phyloP scores from a whole-genome alignment of 1,284 basidiomycete genomes.

The Neonothopanus nambi region DNA sequence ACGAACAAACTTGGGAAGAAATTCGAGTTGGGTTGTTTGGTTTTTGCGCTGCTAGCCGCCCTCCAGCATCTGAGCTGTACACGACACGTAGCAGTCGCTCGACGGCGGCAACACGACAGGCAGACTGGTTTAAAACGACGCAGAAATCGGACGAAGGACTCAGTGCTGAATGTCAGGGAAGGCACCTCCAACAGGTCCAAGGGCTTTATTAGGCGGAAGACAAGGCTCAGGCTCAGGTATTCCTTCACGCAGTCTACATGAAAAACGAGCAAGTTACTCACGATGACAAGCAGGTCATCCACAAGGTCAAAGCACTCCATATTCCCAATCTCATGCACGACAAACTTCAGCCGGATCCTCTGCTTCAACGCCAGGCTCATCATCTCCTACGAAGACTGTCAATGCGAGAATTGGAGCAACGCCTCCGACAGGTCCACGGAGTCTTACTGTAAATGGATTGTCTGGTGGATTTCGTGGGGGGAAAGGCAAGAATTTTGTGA shows the following conservation, averaged over 20 bases:
- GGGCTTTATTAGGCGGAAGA: constrained; percentile 48
- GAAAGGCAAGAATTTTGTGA: constrained; percentile 12
- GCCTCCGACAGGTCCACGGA: constrained; percentile 61
- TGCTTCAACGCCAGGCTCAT: not conserved
- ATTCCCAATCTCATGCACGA: not conserved
- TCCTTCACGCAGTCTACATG: not conserved
- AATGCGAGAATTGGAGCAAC: constrained; percentile 43
- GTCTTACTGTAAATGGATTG: constrained; percentile 40
- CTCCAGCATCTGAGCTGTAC: too few relatives aligned
- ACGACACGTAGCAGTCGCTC: too few relatives aligned
- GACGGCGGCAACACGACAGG: too few relatives aligned
- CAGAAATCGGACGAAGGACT: too few relatives aligned
- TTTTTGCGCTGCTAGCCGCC: too few relatives aligned
- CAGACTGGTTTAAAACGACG: too few relatives aligned
- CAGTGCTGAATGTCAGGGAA: constrained; percentile 62
- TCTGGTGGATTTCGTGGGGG: constrained; percentile 11
- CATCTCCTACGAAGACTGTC: constrained; percentile 14
- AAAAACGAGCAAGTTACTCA: too few relatives aligned
- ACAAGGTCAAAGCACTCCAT: too few relatives aligned
- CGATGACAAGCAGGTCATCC: not conserved
- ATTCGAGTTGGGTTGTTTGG: too few relatives aligned
- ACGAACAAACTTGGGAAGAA: too few relatives aligned
- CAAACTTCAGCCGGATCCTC: not conserved
- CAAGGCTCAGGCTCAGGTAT: constrained; percentile 1
- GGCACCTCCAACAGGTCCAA: constrained; percentile 69